Evolutionary conservation across 2,329 filamentous ascomycete genomes (phyloP).

Genomic region (Colletotrichum abscissum): DNA sequence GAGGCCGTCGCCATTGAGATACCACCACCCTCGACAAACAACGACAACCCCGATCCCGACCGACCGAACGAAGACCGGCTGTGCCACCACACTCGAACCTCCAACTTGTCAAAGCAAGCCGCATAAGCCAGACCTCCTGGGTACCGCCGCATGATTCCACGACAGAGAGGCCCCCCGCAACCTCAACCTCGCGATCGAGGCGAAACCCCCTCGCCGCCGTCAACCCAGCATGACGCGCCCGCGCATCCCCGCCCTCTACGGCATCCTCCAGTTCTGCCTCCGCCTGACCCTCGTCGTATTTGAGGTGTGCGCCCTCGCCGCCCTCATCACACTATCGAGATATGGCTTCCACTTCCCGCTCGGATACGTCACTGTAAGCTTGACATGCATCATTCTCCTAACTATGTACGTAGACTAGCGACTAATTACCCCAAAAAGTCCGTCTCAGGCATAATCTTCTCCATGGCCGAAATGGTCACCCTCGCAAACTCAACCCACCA

Average conservation of each 20-base stretch:
- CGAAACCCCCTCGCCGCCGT: neutral
- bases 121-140: too few relatives aligned
- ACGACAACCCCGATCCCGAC: neutral
- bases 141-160: slow-evolving; percentile 19
- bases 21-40: neutral
- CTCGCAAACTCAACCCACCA: slow-evolving; percentile 37
- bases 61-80: neutral
- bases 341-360: slow-evolving; percentile 33
- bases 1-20: neutral
- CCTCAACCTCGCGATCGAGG: slow-evolving; percentile 9
- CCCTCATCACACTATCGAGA: slow-evolving; percentile 33
- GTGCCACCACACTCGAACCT: neutral
- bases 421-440: too few relatives aligned
- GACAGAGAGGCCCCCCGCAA: neutral
- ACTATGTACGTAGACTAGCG: too few relatives aligned
- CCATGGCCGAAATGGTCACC: slow-evolving; percentile 48
- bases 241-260: slow-evolving; percentile 36
- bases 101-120: too few relatives aligned
- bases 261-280: slow-evolving; percentile 38
- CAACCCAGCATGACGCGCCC: slow-evolving; percentile 34
- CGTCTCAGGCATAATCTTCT: slow-evolving; percentile 55
- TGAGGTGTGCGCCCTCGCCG: slow-evolving; percentile 37
- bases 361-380: slow-evolving; percentile 35
- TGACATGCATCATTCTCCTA: neutral
- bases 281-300: slow-evolving; percentile 36